Evolutionary conservation across 2,329 filamentous ascomycete genomes (phyloP), one percentile per base, ranked within the genome.

Genomic region (Diaporthe destruens): DNA sequence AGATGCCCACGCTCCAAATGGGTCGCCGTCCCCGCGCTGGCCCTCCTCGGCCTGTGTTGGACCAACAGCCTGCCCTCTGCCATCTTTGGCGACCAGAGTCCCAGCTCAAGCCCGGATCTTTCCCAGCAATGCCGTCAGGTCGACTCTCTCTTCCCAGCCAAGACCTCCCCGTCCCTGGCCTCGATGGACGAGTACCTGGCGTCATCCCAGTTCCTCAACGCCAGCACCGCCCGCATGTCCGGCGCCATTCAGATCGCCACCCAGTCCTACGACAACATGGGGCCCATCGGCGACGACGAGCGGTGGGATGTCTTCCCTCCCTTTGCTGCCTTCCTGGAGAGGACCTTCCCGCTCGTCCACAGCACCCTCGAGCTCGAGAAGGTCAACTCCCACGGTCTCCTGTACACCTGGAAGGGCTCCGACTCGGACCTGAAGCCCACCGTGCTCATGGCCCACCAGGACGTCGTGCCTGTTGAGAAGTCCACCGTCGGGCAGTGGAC

Each of bases 391-490:
- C 87, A 91, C 77, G 90, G 87, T 6, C 81, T 91, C 57, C 78
- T 91, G 42, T 90, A 86, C 78, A 90, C 88, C 3, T 89, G 89
- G 85, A 74, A 85, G 59, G 90, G 90, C 8, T 84, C 82, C 7
- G 82, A 90, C 53, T 73, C 79, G 2, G 78, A 76, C 1, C 79
- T 90, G 44, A 89, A 88, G 79, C 89, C 89, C 0, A 85, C 87
- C 4, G 81, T 92, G 32, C 81, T 92, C 56, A 88, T 90, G 84
- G 90, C 89, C 1, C 90, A 92, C 78, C 89, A 91, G 77, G 90
- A 92, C 77, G 89, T 90, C 14, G 90, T 92, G 3, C 90, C 89
- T 2, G 89, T 90, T 0, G 84, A 84, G 2, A 82, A 85, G 7
- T 82, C 86, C 6, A 88, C 86, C 0, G 75, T 85, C 12, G 76